phyloP scores from a whole-genome alignment of 805 yeast genomes.

The Yarrowia sp. region DNA sequence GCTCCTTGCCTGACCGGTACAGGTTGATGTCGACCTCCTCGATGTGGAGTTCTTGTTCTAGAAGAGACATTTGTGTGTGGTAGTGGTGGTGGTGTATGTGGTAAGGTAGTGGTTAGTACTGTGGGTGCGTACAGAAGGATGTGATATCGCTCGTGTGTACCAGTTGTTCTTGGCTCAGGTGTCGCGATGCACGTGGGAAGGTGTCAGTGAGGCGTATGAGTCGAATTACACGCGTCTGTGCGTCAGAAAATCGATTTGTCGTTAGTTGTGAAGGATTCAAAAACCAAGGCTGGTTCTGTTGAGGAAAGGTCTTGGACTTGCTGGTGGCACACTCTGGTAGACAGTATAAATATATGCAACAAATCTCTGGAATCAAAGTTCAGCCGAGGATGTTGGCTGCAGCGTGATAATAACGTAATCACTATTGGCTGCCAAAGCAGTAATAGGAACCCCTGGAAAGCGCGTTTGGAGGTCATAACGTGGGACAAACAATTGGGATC shows the following conservation, averaged over 20 bases:
- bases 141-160: no score
- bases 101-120: background rate
- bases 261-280: background rate
- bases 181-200: background rate
- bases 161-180: background rate
- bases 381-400: slow-evolving; percentile 25
- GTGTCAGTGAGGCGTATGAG: background rate
- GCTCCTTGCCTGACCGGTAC: slow-evolving; percentile 26
- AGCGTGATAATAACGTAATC: slow-evolving; percentile 18
- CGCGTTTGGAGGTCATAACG: no score
- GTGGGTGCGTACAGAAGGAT: no score
- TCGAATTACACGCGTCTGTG: background rate
- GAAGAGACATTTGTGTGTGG: slow-evolving; percentile 26
- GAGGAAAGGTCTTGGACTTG: background rate
- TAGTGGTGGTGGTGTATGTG: background rate
- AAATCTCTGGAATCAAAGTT: background rate
- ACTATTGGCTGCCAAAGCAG: background rate
- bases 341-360: slow-evolving; percentile 14
- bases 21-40: slow-evolving; percentile 29
- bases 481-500: no score
- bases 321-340: background rate
- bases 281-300: no score
- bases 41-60: slow-evolving; percentile 28
- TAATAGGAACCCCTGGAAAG: no score
- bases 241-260: background rate